These are phyloP conservation scores for Recurvomyces mirabilis DNA, from an alignment of 495 filamentous ascomycete genomes.

Conservation along the genomic window DNA sequence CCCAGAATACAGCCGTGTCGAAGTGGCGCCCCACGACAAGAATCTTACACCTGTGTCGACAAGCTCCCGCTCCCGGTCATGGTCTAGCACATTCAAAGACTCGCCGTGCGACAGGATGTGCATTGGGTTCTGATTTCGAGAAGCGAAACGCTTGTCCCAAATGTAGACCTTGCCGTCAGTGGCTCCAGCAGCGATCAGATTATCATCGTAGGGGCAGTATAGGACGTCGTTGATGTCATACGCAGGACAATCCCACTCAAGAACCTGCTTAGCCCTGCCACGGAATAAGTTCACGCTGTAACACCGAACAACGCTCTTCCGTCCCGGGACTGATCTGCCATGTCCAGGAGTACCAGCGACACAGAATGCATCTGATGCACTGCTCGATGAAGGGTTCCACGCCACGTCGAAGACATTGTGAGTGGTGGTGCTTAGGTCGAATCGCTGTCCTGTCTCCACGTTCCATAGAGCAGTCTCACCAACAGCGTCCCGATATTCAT, in stretches of 20 bases:
- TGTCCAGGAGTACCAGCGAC: conserved; percentile 26
- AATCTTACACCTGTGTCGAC: conserved; percentile 76
- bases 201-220: conserved; percentile 35
- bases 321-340: conserved; percentile 30
- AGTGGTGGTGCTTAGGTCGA: conserved; percentile 36
- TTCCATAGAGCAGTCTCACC: conserved; percentile 72
- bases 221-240: conserved; percentile 80
- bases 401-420: conserved; percentile 71
- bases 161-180: conserved; percentile 76
- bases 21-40: conserved; percentile 60
- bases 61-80: conserved; percentile 45
- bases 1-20: conserved; percentile 73
- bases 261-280: conserved; percentile 28
- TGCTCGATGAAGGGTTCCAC: conserved; percentile 55
- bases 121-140: conserved; percentile 36
- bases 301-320: conserved; percentile 41
- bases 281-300: conserved; percentile 35
- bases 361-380: conserved; percentile 51
- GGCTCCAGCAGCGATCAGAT: conserved; percentile 68
- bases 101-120: conserved; percentile 59
- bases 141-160: conserved; percentile 60
- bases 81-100: conserved; percentile 51
- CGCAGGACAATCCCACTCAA: conserved; percentile 58
- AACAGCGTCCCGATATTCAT: conserved; percentile 42
- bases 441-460: conserved; percentile 38